Conservation (phyloP, 768 basidiomycete genomes). For the Lentinula sp. region DNA sequence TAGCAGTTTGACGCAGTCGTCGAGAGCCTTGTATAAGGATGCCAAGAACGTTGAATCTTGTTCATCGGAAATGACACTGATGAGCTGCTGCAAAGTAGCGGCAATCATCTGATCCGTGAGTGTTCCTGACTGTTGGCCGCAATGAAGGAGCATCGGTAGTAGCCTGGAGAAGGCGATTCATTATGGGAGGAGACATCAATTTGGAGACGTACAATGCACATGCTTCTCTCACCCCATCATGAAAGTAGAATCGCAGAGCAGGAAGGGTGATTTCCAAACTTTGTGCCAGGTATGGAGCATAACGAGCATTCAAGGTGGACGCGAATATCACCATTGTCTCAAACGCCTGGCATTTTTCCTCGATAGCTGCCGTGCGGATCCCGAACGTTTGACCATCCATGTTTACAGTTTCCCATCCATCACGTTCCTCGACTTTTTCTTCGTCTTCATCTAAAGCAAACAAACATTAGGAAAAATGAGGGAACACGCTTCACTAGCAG, state of each 20-base stretch:
- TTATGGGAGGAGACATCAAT: too few species aligned
- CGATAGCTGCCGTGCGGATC: conserved; percentile 74
- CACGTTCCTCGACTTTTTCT: conserved; percentile 48
- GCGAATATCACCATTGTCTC: conserved; percentile 82
- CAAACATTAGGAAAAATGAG: conserved; percentile 1
- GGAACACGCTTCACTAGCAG: neutral
- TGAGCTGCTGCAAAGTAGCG: conserved; percentile 61
- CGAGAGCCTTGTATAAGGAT: conserved; percentile 68
- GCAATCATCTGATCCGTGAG: conserved; percentile 65
- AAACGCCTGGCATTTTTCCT: conserved; percentile 85
- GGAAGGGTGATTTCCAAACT: conserved; percentile 69
- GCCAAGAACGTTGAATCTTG: conserved; percentile 72
- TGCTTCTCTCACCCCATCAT: conserved; percentile 80
- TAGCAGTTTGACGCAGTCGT: conserved; percentile 54
- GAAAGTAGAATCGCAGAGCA: conserved; percentile 70
- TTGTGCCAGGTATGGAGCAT: conserved; percentile 69
- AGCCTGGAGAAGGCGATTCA: conserved; percentile 37
- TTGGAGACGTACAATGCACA: conserved; percentile 54
- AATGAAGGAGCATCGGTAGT: conserved; percentile 62
- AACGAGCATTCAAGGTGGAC: conserved; percentile 57
- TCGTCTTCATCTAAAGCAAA: conserved; percentile 42
- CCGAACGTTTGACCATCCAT: conserved; percentile 76
- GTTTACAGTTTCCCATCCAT: conserved; percentile 74
- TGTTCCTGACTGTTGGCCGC: conserved; percentile 59
- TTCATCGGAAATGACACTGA: conserved; percentile 60